Base-by-base conservation (phyloP, 2,329 filamentous ascomycete species). In the Apiospora sp. region DNA sequence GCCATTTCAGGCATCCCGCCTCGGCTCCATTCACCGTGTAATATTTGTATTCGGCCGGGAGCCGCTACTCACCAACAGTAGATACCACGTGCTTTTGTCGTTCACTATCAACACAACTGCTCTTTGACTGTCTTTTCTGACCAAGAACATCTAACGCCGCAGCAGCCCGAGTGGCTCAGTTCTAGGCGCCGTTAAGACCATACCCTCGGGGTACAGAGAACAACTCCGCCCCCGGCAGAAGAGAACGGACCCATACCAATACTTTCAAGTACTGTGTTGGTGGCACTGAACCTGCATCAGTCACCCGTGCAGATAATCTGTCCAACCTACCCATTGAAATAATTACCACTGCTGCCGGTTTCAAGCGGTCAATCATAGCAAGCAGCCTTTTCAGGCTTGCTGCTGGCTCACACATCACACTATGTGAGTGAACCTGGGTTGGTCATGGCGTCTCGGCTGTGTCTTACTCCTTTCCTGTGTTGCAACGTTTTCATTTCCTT, bases 351-450 rank as follows among this genome's bases (percentile, higher is more conserved):
- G 12, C 69, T 72, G 58, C 49, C 71, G 48, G 48, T 24, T 71
- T 72, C 73, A 74, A 75, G 71, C 30, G 61, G 49, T 71, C 70
- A 68, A 44, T 68, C 34, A 37, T 72, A 76, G 73, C 75, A 74
- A 76, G 75, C 75, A 76, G 77, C 75, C 76, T 75, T 75, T 61
- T 51, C 72, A 71, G 75, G 77, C 76, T 76, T 71, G 73, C 74
- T 78, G 75, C 75, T 75, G 76, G 74, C 76, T 74, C 74, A 73
- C 74, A 73, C 75, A 75, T 75, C 75, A 75, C 79, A 83, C 74
- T 73, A 84, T 84, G 82, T 84, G 74, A 82, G 81, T 79, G 13
- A 67, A 72, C 43, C n/a, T 44, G 58, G n/a, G 34, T 14, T 64
- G 58, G 58, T 34, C 58, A n/a, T 30, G 58, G 58, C 58, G 58